Percentiles rank a stretch among this genome's conserved stretches.
These are phyloP conservation scores for Epichloe typhina DNA, from an alignment of 2,329 filamentous ascomycete species.

Conservation along the genomic window DNA sequence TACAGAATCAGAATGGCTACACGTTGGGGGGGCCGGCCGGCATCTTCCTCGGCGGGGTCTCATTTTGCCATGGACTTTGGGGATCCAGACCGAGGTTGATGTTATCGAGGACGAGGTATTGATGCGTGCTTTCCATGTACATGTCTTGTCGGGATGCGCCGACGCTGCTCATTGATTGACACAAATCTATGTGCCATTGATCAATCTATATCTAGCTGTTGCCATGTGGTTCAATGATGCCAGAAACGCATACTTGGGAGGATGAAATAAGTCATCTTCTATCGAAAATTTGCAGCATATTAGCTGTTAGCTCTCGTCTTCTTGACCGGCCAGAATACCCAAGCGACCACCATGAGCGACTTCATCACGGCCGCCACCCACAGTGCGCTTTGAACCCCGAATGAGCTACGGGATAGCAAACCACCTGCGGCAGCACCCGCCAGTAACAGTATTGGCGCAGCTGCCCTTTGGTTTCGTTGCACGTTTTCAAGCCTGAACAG, in stretches of 20 bases:
- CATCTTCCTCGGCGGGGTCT: no score
- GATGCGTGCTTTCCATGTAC: no score
- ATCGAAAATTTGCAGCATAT: background rate
- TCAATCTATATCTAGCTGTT: background rate
- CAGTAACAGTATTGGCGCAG: conserved; percentile 35
- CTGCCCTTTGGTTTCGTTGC: conserved; percentile 37
- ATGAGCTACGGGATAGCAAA: conserved; percentile 29
- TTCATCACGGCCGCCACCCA: conserved; percentile 50
- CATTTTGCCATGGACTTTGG: no score
- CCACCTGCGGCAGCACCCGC: conserved; percentile 38
- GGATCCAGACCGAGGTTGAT: no score
- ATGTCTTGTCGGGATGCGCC: no score
- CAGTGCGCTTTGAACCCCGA: conserved; percentile 39
- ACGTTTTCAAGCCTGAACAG: conserved; percentile 31
- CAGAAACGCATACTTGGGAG: background rate
- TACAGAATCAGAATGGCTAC: no score
- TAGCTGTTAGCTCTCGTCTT: conserved; percentile 13
- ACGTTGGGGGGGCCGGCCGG: no score
- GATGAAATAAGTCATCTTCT: background rate
- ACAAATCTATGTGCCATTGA: no score
- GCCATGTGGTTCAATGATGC: background rate
- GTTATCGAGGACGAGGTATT: no score
- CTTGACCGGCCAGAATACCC: conserved; percentile 46
- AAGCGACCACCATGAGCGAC: conserved; percentile 38
- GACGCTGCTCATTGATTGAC: no score